Evolutionary conservation across 768 basidiomycete species (phyloP).

Genomic region (Obba rivulosa): DNA sequence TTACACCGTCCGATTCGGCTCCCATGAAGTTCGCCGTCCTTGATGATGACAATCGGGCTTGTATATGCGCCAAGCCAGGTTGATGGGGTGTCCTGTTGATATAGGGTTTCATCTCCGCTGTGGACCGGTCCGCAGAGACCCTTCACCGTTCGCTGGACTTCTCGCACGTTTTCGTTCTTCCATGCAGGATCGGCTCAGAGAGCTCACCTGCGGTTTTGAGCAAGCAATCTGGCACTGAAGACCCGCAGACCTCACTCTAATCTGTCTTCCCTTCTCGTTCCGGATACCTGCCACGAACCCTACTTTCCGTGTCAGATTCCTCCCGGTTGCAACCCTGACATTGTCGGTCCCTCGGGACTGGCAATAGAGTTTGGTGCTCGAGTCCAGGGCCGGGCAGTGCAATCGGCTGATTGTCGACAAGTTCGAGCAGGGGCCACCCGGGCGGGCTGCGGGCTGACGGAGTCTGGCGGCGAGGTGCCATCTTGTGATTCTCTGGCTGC

Average conservation of each 20-base stretch:
- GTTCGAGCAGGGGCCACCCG: background rate
- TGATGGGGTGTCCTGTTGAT: slow-evolving; percentile 1
- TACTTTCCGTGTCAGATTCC: slow-evolving; percentile 10
- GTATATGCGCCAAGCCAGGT: slow-evolving; percentile 23
- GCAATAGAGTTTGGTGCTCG: slow-evolving; percentile 59
- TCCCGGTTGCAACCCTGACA: slow-evolving; percentile 24
- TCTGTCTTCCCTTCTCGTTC: slow-evolving; percentile 10
- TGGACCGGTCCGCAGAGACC: slow-evolving; percentile 21
- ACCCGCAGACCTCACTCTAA: background rate
- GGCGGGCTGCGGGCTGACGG: slow-evolving; percentile 2
- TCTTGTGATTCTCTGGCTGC: background rate
- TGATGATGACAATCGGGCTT: slow-evolving; percentile 6
- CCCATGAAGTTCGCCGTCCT: too few species aligned
- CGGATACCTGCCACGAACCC: slow-evolving; percentile 10
- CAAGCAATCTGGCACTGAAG: slow-evolving; percentile 10
- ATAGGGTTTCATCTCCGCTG: too few species aligned
- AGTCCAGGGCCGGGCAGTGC: slow-evolving; percentile 27
- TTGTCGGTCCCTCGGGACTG: slow-evolving; percentile 39
- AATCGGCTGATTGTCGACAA: slow-evolving; percentile 11
- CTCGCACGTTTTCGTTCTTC: background rate
- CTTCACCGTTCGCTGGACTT: background rate
- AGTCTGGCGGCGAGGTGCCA: slow-evolving; percentile 14
- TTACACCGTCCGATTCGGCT: too few species aligned
- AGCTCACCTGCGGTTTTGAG: background rate
- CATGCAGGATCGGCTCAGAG: too few species aligned